Base-by-base conservation (phyloP, 805 yeast species). In the Barnettozyma siamensis region DNA sequence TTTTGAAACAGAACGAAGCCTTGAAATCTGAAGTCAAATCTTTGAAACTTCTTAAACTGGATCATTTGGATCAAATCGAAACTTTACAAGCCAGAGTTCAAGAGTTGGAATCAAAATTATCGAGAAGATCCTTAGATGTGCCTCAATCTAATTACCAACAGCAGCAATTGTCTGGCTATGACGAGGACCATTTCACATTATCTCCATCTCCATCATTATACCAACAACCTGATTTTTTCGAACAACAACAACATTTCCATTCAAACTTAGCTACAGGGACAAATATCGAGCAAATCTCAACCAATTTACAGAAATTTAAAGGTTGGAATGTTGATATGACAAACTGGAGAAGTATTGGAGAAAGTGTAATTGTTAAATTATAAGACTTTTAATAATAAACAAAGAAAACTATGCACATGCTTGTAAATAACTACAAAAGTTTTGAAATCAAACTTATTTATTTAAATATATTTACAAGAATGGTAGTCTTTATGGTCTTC, bases 271-370 rank as follows among this genome's bases (percentile, higher is more conserved):
- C 47, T 42, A 49, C 33, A 34, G 56, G 62, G 31, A 41, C 55
- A n/a, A 67, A 69, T 39, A 55, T 73, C 24, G 76, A 75, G 46
- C 73, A 77, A 7, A 72, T 72, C 11, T 79, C 77, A 51, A 70
- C 78, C 41, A 69, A 73, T 34, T 62, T 89, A 49, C 67, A 71
- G 56, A 78, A 76, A 49, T 89, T 94, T 94, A 80, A 78, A 49
- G 79, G 76, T 37, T 89, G 89, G 88, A 87, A 83, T 55, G 73
- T 88, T 3, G 96, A 89, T 55, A 85, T 89, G 94, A 72, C 86
- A 20, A 53, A 59, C 12, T 89, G 97, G 97, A 72, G 83, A 55
- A 74, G 80, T 38, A 67, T 76, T 15, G 88, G 87, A 1, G 65
- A 73, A 38, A 88, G 88, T 2, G 80, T 85, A 3, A 57, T 72